These are phyloP conservation scores for Coelastrella sp. DNA, from an alignment of 139 green algal genomes.

Conservation along the genomic window DNA sequence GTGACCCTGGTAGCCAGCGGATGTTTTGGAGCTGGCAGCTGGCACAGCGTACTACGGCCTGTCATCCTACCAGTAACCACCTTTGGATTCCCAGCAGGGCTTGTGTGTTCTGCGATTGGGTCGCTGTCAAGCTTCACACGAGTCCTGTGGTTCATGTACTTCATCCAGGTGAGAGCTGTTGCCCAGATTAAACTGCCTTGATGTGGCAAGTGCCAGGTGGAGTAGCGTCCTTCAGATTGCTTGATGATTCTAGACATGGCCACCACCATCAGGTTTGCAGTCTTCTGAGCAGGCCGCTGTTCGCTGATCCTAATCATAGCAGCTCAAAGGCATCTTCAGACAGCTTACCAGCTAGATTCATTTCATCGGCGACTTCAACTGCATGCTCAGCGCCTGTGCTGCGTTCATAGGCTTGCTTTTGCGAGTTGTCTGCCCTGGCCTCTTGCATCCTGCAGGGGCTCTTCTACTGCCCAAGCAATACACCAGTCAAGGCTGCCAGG, in stretches of 20 bases:
- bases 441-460: not conserved
- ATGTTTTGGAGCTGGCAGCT: constrained; percentile 48
- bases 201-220: too few species aligned
- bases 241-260: too few species aligned
- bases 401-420: not conserved
- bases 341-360: not conserved
- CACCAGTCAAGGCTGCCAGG: not conserved
- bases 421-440: too few species aligned
- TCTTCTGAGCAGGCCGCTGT: too few species aligned
- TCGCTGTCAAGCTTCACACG: not conserved
- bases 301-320: too few species aligned
- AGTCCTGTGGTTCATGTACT: constrained; percentile 23
- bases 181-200: not conserved
- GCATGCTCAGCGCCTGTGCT: not conserved
- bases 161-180: not conserved
- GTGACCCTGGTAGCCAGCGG: constrained; percentile 41
- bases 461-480: constrained; percentile 42
- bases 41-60: constrained; percentile 8
- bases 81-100: constrained; percentile 41
- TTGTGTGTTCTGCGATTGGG: not conserved
- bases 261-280: too few species aligned
- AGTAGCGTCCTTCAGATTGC: too few species aligned
- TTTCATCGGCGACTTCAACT: not conserved
- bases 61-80: constrained; percentile 1
- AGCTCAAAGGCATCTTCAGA: not conserved